These are phyloP conservation scores for Zelopaecilomyces penicillatus DNA, from an alignment of 2,329 filamentous ascomycete genomes.

Conservation along the genomic window DNA sequence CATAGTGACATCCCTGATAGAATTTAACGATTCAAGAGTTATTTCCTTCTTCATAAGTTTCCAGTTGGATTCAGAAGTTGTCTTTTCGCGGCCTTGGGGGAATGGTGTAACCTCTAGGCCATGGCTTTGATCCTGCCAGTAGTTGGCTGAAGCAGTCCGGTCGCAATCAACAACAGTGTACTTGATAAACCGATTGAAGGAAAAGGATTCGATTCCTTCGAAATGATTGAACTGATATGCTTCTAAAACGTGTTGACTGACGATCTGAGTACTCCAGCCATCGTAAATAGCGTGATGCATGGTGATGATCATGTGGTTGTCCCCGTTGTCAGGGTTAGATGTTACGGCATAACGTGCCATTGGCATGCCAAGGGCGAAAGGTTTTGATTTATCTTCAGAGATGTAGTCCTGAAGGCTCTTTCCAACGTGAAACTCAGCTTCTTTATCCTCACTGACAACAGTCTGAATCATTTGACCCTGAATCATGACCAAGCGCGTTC, in stretches of 20 bases:
- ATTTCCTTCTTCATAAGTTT: not conserved
- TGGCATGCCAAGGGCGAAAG: not conserved
- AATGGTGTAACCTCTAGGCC: not conserved
- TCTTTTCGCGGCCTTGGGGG: not conserved
- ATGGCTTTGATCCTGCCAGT: not conserved
- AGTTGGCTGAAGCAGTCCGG: not conserved
- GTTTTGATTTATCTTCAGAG: not conserved
- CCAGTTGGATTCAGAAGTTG: not conserved
- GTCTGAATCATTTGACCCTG: constrained; percentile 23
- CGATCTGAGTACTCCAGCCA: constrained; percentile 2
- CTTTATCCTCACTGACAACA: not conserved
- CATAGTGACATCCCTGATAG: not conserved
- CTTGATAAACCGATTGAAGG: not conserved
- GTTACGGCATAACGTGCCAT: not conserved
- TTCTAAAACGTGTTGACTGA: not conserved
- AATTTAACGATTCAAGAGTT: not conserved
- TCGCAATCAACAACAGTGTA: not conserved
- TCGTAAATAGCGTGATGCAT: constrained; percentile 7
- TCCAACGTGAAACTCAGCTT: not conserved
- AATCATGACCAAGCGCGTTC: constrained; percentile 1
- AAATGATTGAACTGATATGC: not conserved
- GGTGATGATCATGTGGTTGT: not conserved
- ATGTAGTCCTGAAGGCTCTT: not conserved
- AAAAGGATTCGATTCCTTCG: not conserved
- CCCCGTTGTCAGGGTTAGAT: not conserved